These are phyloP conservation scores for Nepenthes alata DNA, from an alignment of 179 eudicot genomes.

Conservation along the genomic window DNA sequence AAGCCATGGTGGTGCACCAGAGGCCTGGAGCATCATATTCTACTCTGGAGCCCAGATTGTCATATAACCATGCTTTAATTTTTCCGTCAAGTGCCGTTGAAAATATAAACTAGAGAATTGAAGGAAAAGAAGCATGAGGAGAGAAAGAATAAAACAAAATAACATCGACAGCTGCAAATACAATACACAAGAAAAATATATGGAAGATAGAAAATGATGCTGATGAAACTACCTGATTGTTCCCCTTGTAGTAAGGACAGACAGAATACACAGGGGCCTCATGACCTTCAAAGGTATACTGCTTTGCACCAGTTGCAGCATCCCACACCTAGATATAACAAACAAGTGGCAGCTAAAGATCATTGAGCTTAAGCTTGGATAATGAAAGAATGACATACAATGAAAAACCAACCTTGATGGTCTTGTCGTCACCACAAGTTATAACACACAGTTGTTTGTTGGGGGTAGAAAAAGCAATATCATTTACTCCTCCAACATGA, in stretches of 20 bases:
- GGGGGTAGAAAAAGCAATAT: slow-evolving; percentile 70
- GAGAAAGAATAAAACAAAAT: slow-evolving; percentile 5
- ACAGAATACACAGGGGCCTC: slow-evolving; percentile 97
- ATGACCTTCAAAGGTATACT: slow-evolving; percentile 83
- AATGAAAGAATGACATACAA: neutral
- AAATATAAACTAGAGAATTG: slow-evolving; percentile 50
- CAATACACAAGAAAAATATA: neutral
- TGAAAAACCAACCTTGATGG: slow-evolving; percentile 42
- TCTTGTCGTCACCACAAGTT: slow-evolving; percentile 83
- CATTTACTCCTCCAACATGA: slow-evolving; percentile 69
- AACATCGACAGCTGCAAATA: neutral
- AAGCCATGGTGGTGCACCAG: slow-evolving; percentile 94
- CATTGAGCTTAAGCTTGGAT: neutral
- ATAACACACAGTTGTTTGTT: slow-evolving; percentile 73
- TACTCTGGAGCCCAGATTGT: slow-evolving; percentile 86
- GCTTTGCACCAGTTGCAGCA: slow-evolving; percentile 65
- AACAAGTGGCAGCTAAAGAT: neutral
- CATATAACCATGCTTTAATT: slow-evolving; percentile 96
- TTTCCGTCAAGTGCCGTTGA: slow-evolving; percentile 93
- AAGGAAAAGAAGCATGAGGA: slow-evolving; percentile 2
- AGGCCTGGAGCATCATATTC: slow-evolving; percentile 97
- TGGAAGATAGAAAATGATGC: too few relatives aligned
- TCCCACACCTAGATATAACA: slow-evolving; percentile 62
- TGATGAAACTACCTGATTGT: slow-evolving; percentile 48
- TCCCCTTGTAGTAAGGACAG: slow-evolving; percentile 85